Evolutionary conservation across 2,329 filamentous ascomycete genomes (phyloP), one percentile per base, ranked within the genome.

Genomic region (Phyllosticta capitalensis): DNA sequence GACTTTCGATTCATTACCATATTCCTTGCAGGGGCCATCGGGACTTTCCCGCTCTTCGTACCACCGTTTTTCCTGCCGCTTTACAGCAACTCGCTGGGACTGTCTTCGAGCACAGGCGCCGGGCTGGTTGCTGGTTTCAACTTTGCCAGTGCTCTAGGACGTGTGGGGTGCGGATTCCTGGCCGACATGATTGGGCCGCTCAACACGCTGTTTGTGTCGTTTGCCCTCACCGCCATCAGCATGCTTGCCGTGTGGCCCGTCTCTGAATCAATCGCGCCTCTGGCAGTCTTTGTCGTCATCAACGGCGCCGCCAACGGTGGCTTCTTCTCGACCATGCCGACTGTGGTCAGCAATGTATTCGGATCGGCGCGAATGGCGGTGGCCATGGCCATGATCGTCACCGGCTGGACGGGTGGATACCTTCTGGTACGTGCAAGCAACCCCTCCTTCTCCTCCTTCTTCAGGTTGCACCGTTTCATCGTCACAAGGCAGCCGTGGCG

Each of bases 261-360:
- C 0, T 82, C 81, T 1, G 79, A 73, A 9, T 78, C 78, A 0
- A 67, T 86, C 1, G 80, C 72, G 0, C 81, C 82, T 0, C 66
- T 86, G 26, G 70, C 81, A 17, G 68, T 78, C 0, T 87, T 87
- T 65, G 81, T 81, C 9, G 72, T 85, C 5, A 70, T 86, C 21
- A 86, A 85, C 63, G 84, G 84, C 0, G 71, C 78, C 45, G 77
- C 80, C 5, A 86, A 85, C 64, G 84, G 84, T 0, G 82, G 80
- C 0, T 86, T 86, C 72, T 86, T 87, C 65, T 79, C 80, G 1
- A 81, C 80, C 0, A 84, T 86, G 75, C 84, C 84, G 0, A 85
- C 83, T 0, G 83, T 83, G 1, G 80, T 86, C 0, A 79, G 80
- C 0, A 83, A 79, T 63, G 77, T 83, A 0, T 85, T 84, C 70